Conservation (phyloP, 257 asterid genomes). For the Lycium barbarum region DNA sequence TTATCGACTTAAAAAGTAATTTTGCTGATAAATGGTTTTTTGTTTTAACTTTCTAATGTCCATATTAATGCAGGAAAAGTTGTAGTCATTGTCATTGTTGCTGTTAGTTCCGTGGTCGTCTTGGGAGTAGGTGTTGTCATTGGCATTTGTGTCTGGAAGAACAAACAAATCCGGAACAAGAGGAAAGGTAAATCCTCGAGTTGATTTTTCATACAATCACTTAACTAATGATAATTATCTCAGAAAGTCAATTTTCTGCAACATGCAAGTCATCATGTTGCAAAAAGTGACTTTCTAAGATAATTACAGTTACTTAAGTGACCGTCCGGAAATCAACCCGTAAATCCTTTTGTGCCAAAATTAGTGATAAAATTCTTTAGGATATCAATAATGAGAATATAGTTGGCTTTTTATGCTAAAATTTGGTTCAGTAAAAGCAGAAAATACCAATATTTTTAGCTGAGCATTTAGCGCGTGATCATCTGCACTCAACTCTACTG, state of each 20-base stretch:
- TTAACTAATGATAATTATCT: no score
- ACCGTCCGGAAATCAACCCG: no score
- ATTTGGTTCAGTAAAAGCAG: not conserved
- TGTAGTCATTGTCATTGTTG: not conserved
- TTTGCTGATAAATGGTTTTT: not conserved
- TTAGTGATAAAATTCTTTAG: no score
- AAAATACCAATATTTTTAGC: not conserved
- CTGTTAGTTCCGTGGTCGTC: slow-evolving; percentile 28
- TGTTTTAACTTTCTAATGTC: not conserved
- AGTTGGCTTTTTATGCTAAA: not conserved
- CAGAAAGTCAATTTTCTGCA: no score
- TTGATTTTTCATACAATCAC: no score
- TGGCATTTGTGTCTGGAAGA: slow-evolving; percentile 35
- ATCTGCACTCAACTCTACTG: not conserved
- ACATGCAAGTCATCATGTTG: no score
- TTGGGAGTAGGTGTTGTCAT: slow-evolving; percentile 23
- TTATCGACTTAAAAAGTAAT: not conserved
- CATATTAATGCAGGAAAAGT: slow-evolving; percentile 24
- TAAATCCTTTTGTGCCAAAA: not conserved
- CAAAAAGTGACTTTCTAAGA: no score
- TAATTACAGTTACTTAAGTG: no score
- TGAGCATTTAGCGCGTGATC: not conserved
- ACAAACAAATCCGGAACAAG: slow-evolving; percentile 34
- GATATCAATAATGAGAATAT: no score
- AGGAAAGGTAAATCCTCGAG: slow-evolving; percentile 34